phyloP scores from a whole-genome alignment of 1,139 yeast genomes.

The Yamadazyma triangularis region DNA sequence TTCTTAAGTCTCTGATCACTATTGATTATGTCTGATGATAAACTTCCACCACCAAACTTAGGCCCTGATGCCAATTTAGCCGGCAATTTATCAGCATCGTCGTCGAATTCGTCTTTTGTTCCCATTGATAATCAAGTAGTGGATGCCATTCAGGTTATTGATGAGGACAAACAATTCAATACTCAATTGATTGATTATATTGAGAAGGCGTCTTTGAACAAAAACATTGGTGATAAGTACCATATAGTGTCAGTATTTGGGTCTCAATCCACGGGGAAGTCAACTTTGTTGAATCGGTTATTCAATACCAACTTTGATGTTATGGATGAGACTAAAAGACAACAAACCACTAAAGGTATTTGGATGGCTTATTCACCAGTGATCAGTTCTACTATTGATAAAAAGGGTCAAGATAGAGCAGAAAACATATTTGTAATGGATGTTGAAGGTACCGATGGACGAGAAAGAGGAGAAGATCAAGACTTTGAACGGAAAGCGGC shows the following conservation, averaged over 20 bases:
- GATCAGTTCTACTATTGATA: slow-evolving; percentile 25
- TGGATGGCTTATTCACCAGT: slow-evolving; percentile 74
- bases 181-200: slow-evolving; percentile 30
- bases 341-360: slow-evolving; percentile 93
- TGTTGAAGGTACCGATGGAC: slow-evolving; percentile 97
- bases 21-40: not conserved
- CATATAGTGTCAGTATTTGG: slow-evolving; percentile 96
- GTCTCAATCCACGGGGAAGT: slow-evolving; percentile 94
- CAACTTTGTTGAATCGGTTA: slow-evolving; percentile 78
- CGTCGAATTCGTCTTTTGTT: slow-evolving; percentile 39
- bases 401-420: slow-evolving; percentile 15
- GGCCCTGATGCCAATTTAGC: slow-evolving; percentile 6
- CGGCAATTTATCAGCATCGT: too few relatives aligned
- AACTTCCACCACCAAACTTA: not conserved
- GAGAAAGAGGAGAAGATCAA: slow-evolving; percentile 97
- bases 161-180: slow-evolving; percentile 70
- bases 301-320: slow-evolving; percentile 89
- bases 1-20: too few relatives aligned
- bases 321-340: slow-evolving; percentile 78
- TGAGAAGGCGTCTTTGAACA: slow-evolving; percentile 26
- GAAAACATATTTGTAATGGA: slow-evolving; percentile 77
- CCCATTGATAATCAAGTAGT: slow-evolving; percentile 31
- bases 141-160: slow-evolving; percentile 69
- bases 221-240: slow-evolving; percentile 60
- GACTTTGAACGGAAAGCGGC: slow-evolving; percentile 97